These are phyloP conservation scores for Paraphaeosphaeria sporulosa DNA, from an alignment of 2,329 filamentous ascomycete genomes.

Conservation along the genomic window DNA sequence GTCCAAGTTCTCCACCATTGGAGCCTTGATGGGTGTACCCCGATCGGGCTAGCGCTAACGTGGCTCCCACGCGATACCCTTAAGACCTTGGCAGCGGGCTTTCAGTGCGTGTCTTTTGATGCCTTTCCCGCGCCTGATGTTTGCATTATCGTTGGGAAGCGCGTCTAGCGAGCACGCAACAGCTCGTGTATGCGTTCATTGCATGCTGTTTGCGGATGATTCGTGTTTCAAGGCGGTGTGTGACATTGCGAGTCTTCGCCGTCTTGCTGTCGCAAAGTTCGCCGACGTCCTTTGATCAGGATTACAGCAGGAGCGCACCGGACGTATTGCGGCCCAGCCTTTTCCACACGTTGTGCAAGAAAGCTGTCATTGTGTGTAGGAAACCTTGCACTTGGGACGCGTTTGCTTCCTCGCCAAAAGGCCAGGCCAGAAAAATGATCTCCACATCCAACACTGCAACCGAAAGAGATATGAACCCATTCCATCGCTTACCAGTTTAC, in stretches of 20 bases:
- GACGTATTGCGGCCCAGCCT: background rate
- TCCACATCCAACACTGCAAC: background rate
- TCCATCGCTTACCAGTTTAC: background rate
- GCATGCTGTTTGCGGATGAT: background rate
- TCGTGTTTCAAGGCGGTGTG: background rate
- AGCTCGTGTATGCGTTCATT: background rate
- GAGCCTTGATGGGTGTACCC: background rate
- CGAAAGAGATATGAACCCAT: background rate
- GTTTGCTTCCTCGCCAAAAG: background rate
- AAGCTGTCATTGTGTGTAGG: background rate
- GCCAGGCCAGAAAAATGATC: background rate
- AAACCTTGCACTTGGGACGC: background rate
- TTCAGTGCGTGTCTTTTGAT: background rate
- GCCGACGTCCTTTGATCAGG: conserved; percentile 5
- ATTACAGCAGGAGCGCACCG: conserved; percentile 4
- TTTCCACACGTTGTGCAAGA: background rate
- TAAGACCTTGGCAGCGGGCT: conserved; percentile 3
- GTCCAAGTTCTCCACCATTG: background rate
- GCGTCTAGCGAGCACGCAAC: background rate
- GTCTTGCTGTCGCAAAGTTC: conserved; percentile 10
- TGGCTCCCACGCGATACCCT: conserved; percentile 9
- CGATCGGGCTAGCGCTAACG: background rate
- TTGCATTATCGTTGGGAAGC: background rate
- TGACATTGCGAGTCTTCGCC: conserved; percentile 4
- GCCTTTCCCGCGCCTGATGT: background rate